These are phyloP conservation scores for Evansstolkia leycettana DNA, from an alignment of 495 filamentous ascomycete genomes.

Conservation along the genomic window DNA sequence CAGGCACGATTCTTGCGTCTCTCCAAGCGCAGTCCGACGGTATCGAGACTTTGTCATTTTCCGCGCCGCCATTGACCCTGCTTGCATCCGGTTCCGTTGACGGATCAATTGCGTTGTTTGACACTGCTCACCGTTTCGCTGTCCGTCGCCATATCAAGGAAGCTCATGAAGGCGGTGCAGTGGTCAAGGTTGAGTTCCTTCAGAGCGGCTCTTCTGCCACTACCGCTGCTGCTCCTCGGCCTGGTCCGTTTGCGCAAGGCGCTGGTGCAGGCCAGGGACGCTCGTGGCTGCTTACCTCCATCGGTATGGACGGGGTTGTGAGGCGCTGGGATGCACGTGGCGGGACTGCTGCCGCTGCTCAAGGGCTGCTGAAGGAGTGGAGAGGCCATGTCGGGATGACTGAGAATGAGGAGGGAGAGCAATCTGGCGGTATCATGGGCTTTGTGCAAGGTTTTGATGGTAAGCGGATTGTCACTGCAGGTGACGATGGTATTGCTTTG, in stretches of 20 bases:
- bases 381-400: conserved; percentile 67
- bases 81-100: conserved; percentile 87
- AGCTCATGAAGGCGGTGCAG: conserved; percentile 66
- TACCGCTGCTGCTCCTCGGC: conserved; percentile 12
- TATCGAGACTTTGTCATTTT: conserved; percentile 80
- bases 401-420: conserved; percentile 48
- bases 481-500: conserved; percentile 68
- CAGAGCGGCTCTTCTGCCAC: conserved; percentile 20
- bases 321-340: conserved; percentile 78
- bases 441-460: conserved; percentile 70
- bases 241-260: conserved; percentile 13
- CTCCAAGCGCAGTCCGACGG: conserved; percentile 63
- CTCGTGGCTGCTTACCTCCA: conserved; percentile 62
- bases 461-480: conserved; percentile 66
- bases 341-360: conserved; percentile 49
- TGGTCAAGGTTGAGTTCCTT: conserved; percentile 89
- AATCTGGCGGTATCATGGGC: conserved; percentile 69
- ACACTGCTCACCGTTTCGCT: conserved; percentile 71
- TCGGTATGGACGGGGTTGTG: conserved; percentile 77
- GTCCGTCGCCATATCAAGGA: conserved; percentile 65
- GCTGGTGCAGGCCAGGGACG: conserved; percentile 19
- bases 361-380: conserved; percentile 66
- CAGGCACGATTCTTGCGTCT: conserved; percentile 66
- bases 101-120: conserved; percentile 79
- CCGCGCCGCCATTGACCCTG: conserved; percentile 57